Conservation (phyloP, 2,329 filamentous ascomycete species). For the Verticillium tricorpus region DNA sequence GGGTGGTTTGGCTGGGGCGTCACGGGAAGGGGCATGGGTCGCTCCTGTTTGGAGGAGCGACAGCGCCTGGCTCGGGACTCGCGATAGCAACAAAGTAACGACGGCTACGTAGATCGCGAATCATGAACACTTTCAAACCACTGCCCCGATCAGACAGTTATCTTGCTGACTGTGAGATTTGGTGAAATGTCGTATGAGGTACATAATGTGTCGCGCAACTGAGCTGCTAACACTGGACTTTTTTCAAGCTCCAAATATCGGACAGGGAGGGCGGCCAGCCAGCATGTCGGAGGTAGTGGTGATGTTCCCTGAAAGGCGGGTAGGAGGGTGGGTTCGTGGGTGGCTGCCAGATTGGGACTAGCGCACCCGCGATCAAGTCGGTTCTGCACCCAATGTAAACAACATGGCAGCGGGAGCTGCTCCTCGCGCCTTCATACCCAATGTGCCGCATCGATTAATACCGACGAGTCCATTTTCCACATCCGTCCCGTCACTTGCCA, state of each 20-base stretch:
- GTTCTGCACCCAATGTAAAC: slow-evolving; percentile 15
- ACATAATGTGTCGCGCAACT: too few relatives aligned
- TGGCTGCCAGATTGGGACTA: slow-evolving; percentile 14
- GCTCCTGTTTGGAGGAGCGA: not conserved
- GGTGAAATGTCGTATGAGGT: too few relatives aligned
- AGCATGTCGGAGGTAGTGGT: too few relatives aligned
- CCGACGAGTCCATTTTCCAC: not conserved
- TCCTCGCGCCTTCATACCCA: slow-evolving; percentile 1
- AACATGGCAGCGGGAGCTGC: slow-evolving; percentile 9
- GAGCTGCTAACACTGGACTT: too few relatives aligned
- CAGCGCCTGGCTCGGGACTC: not conserved
- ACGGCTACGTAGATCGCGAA: slow-evolving; percentile 15
- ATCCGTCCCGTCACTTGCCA: not conserved
- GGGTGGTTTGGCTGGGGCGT: slow-evolving; percentile 13
- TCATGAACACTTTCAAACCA: not conserved
- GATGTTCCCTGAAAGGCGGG: too few relatives aligned
- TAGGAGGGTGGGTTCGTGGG: too few relatives aligned
- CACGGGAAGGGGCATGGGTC: not conserved
- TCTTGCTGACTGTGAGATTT: not conserved
- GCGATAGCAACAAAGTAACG: slow-evolving; percentile 12
- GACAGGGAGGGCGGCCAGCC: too few relatives aligned
- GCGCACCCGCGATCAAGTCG: slow-evolving; percentile 1
- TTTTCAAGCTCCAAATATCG: too few relatives aligned
- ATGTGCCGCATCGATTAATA: not conserved
- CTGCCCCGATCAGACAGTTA: not conserved